phyloP scores from a whole-genome alignment of 2,329 filamentous ascomycete genomes.

The Nigrospora oryzae region DNA sequence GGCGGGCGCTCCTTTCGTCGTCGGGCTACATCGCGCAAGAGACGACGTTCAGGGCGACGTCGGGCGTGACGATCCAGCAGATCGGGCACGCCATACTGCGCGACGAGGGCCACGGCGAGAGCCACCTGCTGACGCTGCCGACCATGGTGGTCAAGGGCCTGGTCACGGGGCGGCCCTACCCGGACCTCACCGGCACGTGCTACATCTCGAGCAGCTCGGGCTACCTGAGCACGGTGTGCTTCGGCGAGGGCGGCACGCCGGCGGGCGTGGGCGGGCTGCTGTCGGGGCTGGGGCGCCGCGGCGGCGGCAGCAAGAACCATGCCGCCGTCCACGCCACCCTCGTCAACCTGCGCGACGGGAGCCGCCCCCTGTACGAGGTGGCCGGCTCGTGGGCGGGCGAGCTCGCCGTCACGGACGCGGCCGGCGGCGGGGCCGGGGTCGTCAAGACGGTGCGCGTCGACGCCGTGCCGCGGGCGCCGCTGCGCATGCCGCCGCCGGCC shows the following conservation, averaged over 20 bases:
- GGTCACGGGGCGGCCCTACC: constrained; percentile 1
- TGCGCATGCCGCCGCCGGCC: constrained; percentile 2
- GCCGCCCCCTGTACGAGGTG: constrained; percentile 16
- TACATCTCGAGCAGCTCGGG: constrained; percentile 1
- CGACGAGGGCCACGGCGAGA: constrained; percentile 3
- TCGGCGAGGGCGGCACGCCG: not conserved
- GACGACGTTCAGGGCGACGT: constrained; percentile 1
- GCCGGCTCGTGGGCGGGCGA: constrained; percentile 16
- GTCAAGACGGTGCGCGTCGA: constrained; percentile 12
- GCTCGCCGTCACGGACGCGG: constrained; percentile 10
- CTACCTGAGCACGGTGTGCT: constrained; percentile 1
- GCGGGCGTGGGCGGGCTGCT: not conserved
- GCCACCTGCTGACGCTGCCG: constrained; percentile 4
- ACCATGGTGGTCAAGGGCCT: constrained; percentile 2
- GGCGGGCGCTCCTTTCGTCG: constrained; percentile 6
- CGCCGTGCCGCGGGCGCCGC: constrained; percentile 7
- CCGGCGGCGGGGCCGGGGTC: constrained; percentile 2
- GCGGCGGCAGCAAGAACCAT: constrained; percentile 7
- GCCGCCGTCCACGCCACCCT: constrained; percentile 14
- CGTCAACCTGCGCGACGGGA: constrained; percentile 6
- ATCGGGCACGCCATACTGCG: constrained; percentile 3
- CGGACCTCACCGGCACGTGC: constrained; percentile 3
- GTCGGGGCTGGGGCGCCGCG: not conserved
- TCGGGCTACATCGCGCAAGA: constrained; percentile 1
- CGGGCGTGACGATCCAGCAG: constrained; percentile 1